Evolutionary conservation across 208 protist genomes (phyloP), one percentile per base, ranked within the genome.

Genomic region (Trypanosoma rangeli): DNA sequence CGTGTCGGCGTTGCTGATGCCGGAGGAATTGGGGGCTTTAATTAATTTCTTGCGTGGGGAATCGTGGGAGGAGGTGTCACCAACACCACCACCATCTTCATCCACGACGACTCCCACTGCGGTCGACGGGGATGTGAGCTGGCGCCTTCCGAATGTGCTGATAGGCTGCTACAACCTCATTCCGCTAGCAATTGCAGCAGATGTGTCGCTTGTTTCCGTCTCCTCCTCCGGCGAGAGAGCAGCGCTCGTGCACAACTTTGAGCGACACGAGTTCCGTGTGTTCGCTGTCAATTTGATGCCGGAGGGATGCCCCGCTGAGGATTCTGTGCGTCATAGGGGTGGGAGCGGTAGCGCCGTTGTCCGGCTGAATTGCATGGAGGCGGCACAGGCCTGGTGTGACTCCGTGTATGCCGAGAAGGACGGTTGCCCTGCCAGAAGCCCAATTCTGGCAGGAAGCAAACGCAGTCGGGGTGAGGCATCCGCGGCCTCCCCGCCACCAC

Each of bases 171-270:
- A 86, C 37, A 76, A 63, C 29, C 89, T 84, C 62, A 85, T 89
- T 20, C 87, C 87, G 0, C 80, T 93, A 9, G 87, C 79, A 16
- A 89, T 93, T 62, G 87, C 76, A 4, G 73, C 78, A 31, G 64
- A 81, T 29, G 44, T 59, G 12, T 66, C 70, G 0, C 75, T 87
- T 54, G 29, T 87, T 18, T 83, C 84, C 29, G 60, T 78, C 18
- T 69, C 76, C 24, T 82, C 84, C 1, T 65, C 70, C 2, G 75
- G 71, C 42, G 84, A 76, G 20, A 70, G 80, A 37, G 64, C 74
- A 0, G 72, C 79, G 24, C 76, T 93, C 39, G 49, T 78, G 53
- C 50, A 79, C 8, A 80, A 83, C 59, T 93, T 90, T 64, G 64
- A 73, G 49, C 39, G 65, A 31, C 33, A 73, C 49, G 84, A 79